These are phyloP conservation scores for Auricularia cornea DNA, from an alignment of 768 basidiomycete genomes.

Conservation along the genomic window DNA sequence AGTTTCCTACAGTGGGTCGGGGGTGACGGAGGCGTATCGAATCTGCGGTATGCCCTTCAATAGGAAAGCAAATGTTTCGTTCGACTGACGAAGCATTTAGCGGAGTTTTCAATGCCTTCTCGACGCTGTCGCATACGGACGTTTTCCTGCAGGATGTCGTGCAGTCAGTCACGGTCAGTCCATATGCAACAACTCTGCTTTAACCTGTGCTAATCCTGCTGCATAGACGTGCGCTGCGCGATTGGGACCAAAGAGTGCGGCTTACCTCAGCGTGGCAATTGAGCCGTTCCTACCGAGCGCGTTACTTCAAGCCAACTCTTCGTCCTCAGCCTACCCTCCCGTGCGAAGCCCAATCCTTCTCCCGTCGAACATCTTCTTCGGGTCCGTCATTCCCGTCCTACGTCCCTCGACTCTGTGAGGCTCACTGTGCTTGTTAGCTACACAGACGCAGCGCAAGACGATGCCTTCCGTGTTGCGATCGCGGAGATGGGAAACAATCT, in stretches of 20 bases:
- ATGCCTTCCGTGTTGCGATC: background rate
- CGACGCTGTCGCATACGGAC: background rate
- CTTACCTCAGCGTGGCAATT: background rate
- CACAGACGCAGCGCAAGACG: background rate
- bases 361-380: conserved; percentile 11
- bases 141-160: background rate
- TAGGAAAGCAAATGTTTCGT: no score
- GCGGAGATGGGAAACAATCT: background rate
- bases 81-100: no score
- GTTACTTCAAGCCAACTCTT: conserved; percentile 1
- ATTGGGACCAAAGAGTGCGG: background rate
- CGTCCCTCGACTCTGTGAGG: background rate
- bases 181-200: background rate
- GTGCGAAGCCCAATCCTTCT: conserved; percentile 12
- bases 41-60: background rate
- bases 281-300: conserved; percentile 9
- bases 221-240: background rate
- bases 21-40: background rate
- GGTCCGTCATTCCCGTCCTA: background rate
- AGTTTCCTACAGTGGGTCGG: background rate
- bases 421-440: background rate
- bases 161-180: background rate
- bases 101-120: conserved; percentile 1
- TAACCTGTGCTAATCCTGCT: background rate
- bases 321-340: conserved; percentile 11